These are phyloP conservation scores for Hsuehochloa calcarea DNA, from an alignment of 176 grass and related monocot genomes.

Conservation along the genomic window DNA sequence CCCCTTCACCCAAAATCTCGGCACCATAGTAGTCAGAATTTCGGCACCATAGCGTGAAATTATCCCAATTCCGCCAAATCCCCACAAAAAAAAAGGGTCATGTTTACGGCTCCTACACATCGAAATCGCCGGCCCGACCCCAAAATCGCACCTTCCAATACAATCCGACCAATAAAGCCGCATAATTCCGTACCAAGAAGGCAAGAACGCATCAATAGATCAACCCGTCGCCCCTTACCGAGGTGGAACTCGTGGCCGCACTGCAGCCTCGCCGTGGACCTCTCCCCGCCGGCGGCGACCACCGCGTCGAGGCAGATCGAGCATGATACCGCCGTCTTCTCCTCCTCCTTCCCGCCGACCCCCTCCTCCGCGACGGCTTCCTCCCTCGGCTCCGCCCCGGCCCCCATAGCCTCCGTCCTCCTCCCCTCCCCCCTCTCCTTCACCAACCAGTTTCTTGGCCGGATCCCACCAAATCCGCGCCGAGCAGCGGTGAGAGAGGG, in stretches of 20 bases:
- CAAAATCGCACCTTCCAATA: neutral
- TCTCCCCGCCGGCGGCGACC: constrained; percentile 50
- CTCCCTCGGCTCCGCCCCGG: constrained; percentile 34
- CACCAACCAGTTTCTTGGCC: constrained; percentile 39
- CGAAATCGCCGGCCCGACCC: neutral
- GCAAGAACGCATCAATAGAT: neutral
- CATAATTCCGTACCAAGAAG: neutral
- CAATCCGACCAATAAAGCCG: neutral
- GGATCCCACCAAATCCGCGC: constrained; percentile 39
- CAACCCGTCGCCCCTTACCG: constrained; percentile 28
- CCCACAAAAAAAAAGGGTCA: neutral
- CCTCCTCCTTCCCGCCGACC: constrained; percentile 7
- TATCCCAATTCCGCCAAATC: neutral
- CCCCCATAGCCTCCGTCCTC: constrained; percentile 32
- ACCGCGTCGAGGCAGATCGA: constrained; percentile 90
- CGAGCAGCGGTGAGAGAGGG: neutral
- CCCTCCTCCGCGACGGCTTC: neutral
- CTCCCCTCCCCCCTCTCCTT: neutral
- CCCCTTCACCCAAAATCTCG: neutral
- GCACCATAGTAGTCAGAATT: neutral
- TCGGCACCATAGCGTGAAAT: neutral
- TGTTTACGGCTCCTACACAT: neutral
- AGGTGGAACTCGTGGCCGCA: constrained; percentile 96
- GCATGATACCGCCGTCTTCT: constrained; percentile 50
- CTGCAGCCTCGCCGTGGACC: constrained; percentile 84